Evolutionary conservation across 1,284 basidiomycete genomes (phyloP).

Genomic region (Trametes polyzona): DNA sequence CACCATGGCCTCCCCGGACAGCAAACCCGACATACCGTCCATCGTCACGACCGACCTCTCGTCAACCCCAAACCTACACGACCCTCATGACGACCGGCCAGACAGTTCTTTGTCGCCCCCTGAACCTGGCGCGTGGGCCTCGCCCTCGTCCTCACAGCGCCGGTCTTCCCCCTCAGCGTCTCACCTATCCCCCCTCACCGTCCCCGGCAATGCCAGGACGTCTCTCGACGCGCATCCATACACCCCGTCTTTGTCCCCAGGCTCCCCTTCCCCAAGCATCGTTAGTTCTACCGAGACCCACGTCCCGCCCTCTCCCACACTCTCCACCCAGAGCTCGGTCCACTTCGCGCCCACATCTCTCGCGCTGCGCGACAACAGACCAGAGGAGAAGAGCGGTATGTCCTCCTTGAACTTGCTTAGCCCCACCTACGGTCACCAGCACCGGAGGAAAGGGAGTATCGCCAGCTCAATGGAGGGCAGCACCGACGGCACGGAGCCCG

Average conservation of each 20-base stretch:
- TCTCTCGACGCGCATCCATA: conserved; percentile 25
- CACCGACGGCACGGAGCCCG: conserved; percentile 45
- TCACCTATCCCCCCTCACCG: conserved; percentile 25
- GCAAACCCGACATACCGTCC: conserved; percentile 26
- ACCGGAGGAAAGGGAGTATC: conserved; percentile 54
- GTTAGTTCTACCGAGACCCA: conserved; percentile 42
- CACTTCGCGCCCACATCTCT: conserved; percentile 59
- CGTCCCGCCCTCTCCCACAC: conserved; percentile 71
- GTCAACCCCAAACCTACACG: conserved; percentile 22
- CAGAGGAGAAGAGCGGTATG: conserved; percentile 58
- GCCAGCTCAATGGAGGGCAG: conserved; percentile 43
- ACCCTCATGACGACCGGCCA: conserved; percentile 16
- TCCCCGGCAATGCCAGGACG: conserved; percentile 17
- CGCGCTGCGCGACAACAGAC: conserved; percentile 72
- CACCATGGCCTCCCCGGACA: conserved; percentile 22
- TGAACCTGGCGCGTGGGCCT: conserved; percentile 4
- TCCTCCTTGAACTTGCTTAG: conserved; percentile 61
- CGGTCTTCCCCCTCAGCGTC: conserved; percentile 14
- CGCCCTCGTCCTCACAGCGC: conserved; percentile 5
- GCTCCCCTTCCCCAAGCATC: conserved; percentile 34
- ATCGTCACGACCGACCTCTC: conserved; percentile 34
- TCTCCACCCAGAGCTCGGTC: conserved; percentile 64
- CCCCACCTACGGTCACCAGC: conserved; percentile 41
- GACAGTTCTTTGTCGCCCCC: conserved; percentile 6
- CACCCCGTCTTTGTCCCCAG: conserved; percentile 26